Conservation (phyloP, 495 filamentous ascomycete genomes). For the Talaromyces trachyspermus region DNA sequence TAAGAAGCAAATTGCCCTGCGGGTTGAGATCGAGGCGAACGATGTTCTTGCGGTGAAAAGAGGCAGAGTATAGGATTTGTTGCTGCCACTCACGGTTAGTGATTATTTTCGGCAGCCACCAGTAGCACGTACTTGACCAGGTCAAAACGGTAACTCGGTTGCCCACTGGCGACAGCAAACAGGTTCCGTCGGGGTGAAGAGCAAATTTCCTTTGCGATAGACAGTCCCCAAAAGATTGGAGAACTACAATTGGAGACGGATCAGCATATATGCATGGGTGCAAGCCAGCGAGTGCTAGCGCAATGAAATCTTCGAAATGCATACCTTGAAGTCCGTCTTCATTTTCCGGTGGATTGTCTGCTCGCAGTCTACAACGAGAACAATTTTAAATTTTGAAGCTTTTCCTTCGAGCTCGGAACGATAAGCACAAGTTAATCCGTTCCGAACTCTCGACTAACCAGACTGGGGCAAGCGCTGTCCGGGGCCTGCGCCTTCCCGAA, state of each 20-base stretch:
- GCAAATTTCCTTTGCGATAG: slow-evolving; percentile 91
- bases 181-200: slow-evolving; percentile 97
- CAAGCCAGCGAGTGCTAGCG: too few relatives aligned
- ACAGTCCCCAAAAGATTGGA: slow-evolving; percentile 95
- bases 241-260: slow-evolving; percentile 48
- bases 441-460: not conserved
- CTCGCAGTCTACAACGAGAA: not conserved
- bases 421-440: slow-evolving; percentile 18
- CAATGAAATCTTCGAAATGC: too few relatives aligned
- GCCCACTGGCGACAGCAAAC: slow-evolving; percentile 92
- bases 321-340: slow-evolving; percentile 93
- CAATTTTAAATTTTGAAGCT: slow-evolving; percentile 7
- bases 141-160: slow-evolving; percentile 91
- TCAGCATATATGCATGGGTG: not conserved
- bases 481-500: slow-evolving; percentile 9
- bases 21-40: slow-evolving; percentile 79
- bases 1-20: slow-evolving; percentile 81
- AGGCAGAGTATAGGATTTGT: slow-evolving; percentile 91
- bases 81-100: too few relatives aligned
- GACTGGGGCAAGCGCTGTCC: slow-evolving; percentile 6
- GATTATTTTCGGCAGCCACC: too few relatives aligned
- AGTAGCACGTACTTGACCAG: slow-evolving; percentile 69
- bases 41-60: slow-evolving; percentile 94
- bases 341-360: slow-evolving; percentile 44
- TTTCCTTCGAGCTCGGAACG: slow-evolving; percentile 6